Conservation (phyloP, 2,329 filamentous ascomycete species). For the Ceratocystis harringtonii region DNA sequence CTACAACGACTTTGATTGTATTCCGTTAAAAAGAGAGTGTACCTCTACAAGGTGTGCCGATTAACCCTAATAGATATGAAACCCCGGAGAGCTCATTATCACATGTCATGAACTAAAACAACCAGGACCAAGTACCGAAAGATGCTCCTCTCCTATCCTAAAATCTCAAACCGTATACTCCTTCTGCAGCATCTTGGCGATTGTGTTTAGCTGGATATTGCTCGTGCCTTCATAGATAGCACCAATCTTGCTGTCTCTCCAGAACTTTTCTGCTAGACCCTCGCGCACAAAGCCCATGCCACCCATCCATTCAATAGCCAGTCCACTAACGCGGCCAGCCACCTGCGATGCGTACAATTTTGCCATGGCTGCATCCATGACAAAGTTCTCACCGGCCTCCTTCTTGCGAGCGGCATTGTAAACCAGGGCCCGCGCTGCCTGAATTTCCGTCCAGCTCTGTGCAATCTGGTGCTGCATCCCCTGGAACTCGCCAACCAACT, state of each 20-base stretch:
- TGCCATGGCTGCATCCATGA: slow-evolving; percentile 92
- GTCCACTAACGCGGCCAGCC: slow-evolving; percentile 67
- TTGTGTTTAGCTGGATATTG: slow-evolving; percentile 56
- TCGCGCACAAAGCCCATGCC: slow-evolving; percentile 98
- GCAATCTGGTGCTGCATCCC: slow-evolving; percentile 99
- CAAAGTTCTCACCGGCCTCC: slow-evolving; percentile 92
- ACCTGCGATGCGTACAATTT: slow-evolving; percentile 93
- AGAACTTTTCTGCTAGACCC: slow-evolving; percentile 95
- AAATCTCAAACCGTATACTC: slow-evolving; percentile 35
- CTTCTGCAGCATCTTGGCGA: slow-evolving; percentile 48
- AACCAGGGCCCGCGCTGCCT: slow-evolving; percentile 77
- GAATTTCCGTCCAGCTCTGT: slow-evolving; percentile 87
- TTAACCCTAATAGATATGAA: neutral
- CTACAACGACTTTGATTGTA: no score
- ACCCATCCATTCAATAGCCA: slow-evolving; percentile 97
- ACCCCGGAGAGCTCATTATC: neutral
- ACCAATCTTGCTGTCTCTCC: slow-evolving; percentile 94
- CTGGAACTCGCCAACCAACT: slow-evolving; percentile 90
- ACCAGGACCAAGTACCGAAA: neutral
- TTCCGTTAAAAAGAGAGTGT: no score
- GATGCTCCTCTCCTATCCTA: neutral
- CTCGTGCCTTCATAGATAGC: slow-evolving; percentile 92
- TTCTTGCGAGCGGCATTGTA: slow-evolving; percentile 97
- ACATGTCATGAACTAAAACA: neutral
- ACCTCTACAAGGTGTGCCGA: neutral